Conservation (phyloP, 345 rosid species). For the Durio zibethinus region DNA sequence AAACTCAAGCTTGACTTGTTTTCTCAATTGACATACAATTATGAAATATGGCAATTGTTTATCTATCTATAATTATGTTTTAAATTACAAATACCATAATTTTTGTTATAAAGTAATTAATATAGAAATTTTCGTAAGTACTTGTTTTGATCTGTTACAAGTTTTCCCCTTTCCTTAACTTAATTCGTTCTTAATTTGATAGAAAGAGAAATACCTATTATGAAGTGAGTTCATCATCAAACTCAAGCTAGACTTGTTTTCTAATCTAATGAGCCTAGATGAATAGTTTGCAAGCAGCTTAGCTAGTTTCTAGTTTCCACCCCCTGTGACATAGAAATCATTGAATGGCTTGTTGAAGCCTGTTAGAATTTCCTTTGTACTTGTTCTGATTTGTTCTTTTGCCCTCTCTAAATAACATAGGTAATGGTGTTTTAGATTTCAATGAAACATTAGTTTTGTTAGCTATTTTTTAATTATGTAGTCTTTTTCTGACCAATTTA, state of each 20-base stretch:
- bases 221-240: not conserved
- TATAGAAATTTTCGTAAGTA: too few relatives aligned
- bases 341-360: constrained; percentile 5
- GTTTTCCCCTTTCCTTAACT: not conserved
- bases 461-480: not conserved
- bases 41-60: not conserved
- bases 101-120: not conserved
- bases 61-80: not conserved
- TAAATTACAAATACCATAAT: not conserved
- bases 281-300: not conserved
- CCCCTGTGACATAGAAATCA: not conserved
- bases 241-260: not conserved
- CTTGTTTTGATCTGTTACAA: not conserved
- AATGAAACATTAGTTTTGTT: not conserved
- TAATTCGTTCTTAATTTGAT: not conserved
- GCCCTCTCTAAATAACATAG: not conserved
- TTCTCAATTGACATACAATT: not conserved
- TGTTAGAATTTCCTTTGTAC: not conserved
- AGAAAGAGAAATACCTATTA: not conserved
- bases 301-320: not conserved
- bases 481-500: not conserved
- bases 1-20: not conserved
- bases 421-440: not conserved
- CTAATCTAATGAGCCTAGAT: not conserved
- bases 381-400: not conserved